Percentiles rank a stretch among this genome's conserved stretches.
These are phyloP conservation scores for Plectosphaerella cucumerina DNA, from an alignment of 2,329 filamentous ascomycete genomes.

Conservation along the genomic window DNA sequence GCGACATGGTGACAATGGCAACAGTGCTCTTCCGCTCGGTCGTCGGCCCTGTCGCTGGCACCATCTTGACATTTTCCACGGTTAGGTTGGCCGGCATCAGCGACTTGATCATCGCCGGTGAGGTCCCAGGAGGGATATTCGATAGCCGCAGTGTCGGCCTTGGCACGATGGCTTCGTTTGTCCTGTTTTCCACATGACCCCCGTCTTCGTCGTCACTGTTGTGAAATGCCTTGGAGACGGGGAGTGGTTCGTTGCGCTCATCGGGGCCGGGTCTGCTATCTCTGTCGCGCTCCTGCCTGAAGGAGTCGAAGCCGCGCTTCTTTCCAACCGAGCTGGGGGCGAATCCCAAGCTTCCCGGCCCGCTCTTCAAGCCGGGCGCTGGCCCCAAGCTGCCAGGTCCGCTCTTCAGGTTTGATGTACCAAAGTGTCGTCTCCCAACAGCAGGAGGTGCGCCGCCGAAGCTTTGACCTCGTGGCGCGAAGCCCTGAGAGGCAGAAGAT, in stretches of 20 bases:
- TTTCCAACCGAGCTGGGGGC: slow-evolving; percentile 43
- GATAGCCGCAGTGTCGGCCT: slow-evolving; percentile 60
- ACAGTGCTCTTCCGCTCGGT: slow-evolving; percentile 68
- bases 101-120: slow-evolving; percentile 54
- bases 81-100: slow-evolving; percentile 55
- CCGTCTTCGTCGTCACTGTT: slow-evolving; percentile 59
- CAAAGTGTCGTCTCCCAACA: slow-evolving; percentile 60
- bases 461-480: background rate
- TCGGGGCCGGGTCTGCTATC: slow-evolving; percentile 36
- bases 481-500: background rate
- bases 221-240: slow-evolving; percentile 68
- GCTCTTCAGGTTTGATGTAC: slow-evolving; percentile 50
- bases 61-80: slow-evolving; percentile 70
- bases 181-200: slow-evolving; percentile 36
- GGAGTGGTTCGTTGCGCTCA: slow-evolving; percentile 41
- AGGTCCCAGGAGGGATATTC: slow-evolving; percentile 57
- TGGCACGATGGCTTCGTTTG: slow-evolving; percentile 55
- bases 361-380: slow-evolving; percentile 49
- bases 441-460: slow-evolving; percentile 16
- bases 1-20: slow-evolving; percentile 76
- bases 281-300: slow-evolving; percentile 26
- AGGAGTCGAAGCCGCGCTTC: slow-evolving; percentile 50
- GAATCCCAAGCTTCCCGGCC: slow-evolving; percentile 59
- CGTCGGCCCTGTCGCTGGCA: slow-evolving; percentile 48
- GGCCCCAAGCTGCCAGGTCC: slow-evolving; percentile 61